Evolutionary conservation across 768 basidiomycete genomes (phyloP).

Genomic region (Macrolepiota dolichaula): DNA sequence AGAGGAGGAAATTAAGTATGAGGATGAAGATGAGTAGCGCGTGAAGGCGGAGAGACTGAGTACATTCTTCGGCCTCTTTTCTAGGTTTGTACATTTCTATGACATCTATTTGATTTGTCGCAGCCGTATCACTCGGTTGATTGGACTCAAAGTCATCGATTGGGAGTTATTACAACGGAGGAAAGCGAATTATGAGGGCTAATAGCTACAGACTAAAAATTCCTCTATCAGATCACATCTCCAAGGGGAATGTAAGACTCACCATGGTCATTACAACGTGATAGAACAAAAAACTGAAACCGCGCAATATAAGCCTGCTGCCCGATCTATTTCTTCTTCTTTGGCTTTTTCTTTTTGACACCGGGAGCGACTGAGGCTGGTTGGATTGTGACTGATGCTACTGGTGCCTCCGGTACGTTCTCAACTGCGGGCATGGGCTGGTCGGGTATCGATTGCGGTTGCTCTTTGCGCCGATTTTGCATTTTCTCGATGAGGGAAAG

Average conservation of each 20-base stretch:
- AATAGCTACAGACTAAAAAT: constrained; percentile 6
- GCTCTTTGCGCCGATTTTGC: constrained; percentile 56
- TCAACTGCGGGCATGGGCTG: constrained; percentile 17
- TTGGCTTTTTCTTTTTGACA: constrained; percentile 80
- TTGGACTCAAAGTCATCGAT: no score
- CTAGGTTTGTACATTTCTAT: not conserved
- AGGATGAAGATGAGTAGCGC: not conserved
- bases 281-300: not conserved
- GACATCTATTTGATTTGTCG: not conserved
- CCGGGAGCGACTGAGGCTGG: constrained; percentile 42
- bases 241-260: not conserved
- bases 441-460: constrained; percentile 22
- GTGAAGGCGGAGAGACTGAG: not conserved
- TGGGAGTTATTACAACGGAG: not conserved
- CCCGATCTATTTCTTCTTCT: constrained; percentile 63
- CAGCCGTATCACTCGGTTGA: not conserved
- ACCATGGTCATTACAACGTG: constrained; percentile 7
- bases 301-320: not conserved
- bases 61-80: not conserved
- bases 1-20: not conserved
- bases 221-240: not conserved
- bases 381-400: constrained; percentile 1
- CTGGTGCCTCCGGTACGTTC: constrained; percentile 27
- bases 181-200: not conserved
- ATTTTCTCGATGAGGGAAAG: constrained; percentile 83